Conservation (phyloP, 768 basidiomycete species). For the Amanita exitialis region DNA sequence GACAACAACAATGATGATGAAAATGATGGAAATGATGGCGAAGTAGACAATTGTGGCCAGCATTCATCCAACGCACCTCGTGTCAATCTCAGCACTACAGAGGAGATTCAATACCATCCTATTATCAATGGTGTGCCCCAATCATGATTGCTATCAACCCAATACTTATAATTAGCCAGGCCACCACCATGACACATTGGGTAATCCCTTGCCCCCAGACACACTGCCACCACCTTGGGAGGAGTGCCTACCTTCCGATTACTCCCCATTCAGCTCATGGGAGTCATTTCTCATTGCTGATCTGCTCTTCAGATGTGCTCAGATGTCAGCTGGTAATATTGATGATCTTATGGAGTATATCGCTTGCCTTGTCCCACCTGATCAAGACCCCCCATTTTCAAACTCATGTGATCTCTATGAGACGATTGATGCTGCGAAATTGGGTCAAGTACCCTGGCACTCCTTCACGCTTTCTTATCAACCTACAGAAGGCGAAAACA, state of each 20-base stretch:
- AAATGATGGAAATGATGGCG: too few species aligned
- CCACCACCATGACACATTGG: too few species aligned
- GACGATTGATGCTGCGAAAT: background rate
- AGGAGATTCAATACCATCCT: too few species aligned
- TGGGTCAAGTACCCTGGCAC: too few species aligned
- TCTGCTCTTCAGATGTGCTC: background rate
- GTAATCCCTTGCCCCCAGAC: background rate
- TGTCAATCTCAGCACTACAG: too few species aligned
- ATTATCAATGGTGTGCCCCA: too few species aligned
- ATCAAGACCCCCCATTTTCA: background rate
- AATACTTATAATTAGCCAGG: too few species aligned
- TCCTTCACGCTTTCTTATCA: background rate
- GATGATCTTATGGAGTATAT: background rate
- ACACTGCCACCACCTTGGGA: background rate
- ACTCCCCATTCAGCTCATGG: background rate
- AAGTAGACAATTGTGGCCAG: too few species aligned
- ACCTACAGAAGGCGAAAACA: background rate
- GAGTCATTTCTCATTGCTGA: background rate
- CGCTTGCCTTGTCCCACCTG: background rate
- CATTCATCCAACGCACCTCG: too few species aligned
- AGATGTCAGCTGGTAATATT: background rate
- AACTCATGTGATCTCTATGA: background rate
- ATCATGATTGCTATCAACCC: too few species aligned
- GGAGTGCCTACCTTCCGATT: background rate
- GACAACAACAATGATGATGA: too few species aligned